Percentiles rank a stretch among this genome's conserved stretches.
Evolutionary conservation across 2,329 filamentous ascomycete species (phyloP).

Genomic region (Stromatinia cepivora): DNA sequence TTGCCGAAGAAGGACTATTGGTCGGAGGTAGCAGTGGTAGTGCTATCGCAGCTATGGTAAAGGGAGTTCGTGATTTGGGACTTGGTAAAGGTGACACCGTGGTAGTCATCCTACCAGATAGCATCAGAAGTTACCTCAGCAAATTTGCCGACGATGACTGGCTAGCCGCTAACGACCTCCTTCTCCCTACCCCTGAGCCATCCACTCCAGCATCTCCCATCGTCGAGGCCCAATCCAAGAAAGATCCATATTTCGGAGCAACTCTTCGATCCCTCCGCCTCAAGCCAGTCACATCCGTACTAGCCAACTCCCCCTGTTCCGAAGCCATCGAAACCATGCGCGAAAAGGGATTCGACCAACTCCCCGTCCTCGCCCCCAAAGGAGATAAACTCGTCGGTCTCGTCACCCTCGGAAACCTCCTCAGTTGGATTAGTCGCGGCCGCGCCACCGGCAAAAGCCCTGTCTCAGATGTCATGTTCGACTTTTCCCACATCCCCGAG

Average conservation of each 20-base stretch:
- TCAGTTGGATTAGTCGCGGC: conserved; percentile 84
- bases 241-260: conserved; percentile 72
- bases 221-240: conserved; percentile 43
- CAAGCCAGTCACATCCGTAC: conserved; percentile 89
- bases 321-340: conserved; percentile 97
- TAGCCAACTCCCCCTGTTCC: conserved; percentile 68
- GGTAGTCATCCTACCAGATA: conserved; percentile 90
- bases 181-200: conserved; percentile 59
- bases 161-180: conserved; percentile 93
- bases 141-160: conserved; percentile 99
- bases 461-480: conserved; percentile 92
- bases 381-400: conserved; percentile 80
- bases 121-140: conserved; percentile 93
- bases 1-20: conserved; percentile 89
- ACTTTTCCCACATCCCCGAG: conserved; percentile 85
- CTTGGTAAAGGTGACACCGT: conserved; percentile 82
- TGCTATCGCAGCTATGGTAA: conserved; percentile 79
- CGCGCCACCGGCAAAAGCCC: conserved; percentile 72
- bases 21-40: conserved; percentile 93
- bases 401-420: conserved; percentile 90
- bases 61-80: conserved; percentile 73
- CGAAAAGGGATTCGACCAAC: conserved; percentile 96
- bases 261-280: conserved; percentile 82
- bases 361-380: conserved; percentile 76
- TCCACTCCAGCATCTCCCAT: conserved; percentile 45